Evolutionary conservation across 75 land plant genomes (phyloP).

Genomic region (Sequoia sempervirens): DNA sequence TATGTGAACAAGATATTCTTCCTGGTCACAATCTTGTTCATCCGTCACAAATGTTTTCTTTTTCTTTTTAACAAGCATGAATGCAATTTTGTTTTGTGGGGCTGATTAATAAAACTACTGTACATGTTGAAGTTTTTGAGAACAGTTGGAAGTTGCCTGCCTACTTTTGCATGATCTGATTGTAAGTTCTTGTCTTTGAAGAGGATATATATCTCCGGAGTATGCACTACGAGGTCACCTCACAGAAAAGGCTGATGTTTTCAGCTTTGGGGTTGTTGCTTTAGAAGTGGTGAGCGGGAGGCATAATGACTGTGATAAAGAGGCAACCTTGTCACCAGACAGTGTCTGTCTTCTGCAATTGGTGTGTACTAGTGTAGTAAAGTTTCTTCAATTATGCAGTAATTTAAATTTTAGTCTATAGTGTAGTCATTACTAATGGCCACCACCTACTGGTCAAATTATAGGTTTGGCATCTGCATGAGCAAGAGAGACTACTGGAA

Average conservation of each 20-base stretch:
- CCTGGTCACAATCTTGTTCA: not conserved
- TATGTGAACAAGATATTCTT: not conserved
- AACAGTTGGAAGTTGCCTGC: not conserved
- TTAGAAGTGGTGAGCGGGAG: slow-evolving; percentile 54
- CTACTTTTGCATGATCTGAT: not conserved
- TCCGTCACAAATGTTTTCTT: not conserved
- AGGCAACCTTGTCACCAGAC: slow-evolving; percentile 25
- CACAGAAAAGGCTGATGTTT: slow-evolving; percentile 71
- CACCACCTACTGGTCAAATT: not conserved
- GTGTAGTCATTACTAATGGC: not conserved
- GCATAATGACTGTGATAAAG: slow-evolving; percentile 32
- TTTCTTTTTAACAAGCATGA: not conserved
- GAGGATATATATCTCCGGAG: slow-evolving; percentile 73
- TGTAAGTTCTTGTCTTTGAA: slow-evolving; percentile 13
- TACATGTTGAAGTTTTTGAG: not conserved
- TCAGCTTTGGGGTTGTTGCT: slow-evolving; percentile 58
- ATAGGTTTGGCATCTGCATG: slow-evolving; percentile 56
- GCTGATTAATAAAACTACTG: not conserved
- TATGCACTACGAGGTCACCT: slow-evolving; percentile 70
- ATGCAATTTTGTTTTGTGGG: not conserved
- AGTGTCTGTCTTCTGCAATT: slow-evolving; percentile 55
- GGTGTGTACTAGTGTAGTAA: slow-evolving; percentile 22
- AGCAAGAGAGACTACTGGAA: slow-evolving; percentile 27
- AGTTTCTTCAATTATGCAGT: not conserved
- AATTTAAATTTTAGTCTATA: not conserved